Base-by-base conservation (phyloP, 2,329 filamentous ascomycete species). In the Talaromyces atroroseus region DNA sequence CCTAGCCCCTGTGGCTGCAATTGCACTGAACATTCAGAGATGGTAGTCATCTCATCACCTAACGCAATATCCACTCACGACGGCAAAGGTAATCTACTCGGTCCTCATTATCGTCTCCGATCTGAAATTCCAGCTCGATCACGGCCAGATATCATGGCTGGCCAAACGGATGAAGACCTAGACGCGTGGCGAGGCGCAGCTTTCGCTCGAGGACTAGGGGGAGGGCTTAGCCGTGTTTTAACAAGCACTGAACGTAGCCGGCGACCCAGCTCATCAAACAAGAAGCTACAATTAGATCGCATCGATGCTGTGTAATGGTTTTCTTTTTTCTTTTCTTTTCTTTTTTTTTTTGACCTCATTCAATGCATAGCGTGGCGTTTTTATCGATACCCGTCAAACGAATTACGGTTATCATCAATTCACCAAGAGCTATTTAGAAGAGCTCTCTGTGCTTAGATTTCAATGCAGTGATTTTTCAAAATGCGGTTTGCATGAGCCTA, bases 1-100 rank as follows among this genome's bases (percentile, higher is more conserved):
- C 73, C 76, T 6, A 74, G 69, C 12, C 76, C 76, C n/a, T 79
- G 77, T 62, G 77, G 75, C 50, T 79, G 77, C 54, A 66, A 65
- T 56, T 79, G 77, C 61, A 68, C 73, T 3, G 69, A 76, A 18
- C 68, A 76, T 48, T 54, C 56, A 8, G 46, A 54, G 14, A 49
- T 38, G 26, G 38, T 58, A 1, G 29, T 45, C 40, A 49, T 58
- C 24, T 51, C 50, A 29, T 54, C 51, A 3, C 56, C 51, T 5
- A 49, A 42, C 21, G 44, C 32, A 49, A 57, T 50, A 5, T 46
- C 52, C 7, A 47, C 44, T 20, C 50, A 57, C 23, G 40, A 57
- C 16, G 56, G 54, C 20, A 59, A 57, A 45, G 64, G 60, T 29
- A 65, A 59, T 53, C 56, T 36, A 32, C 46, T 42, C 34, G 60